Evolutionary conservation across 331 rosid species (phyloP).

Genomic region (Quercus lobata): DNA sequence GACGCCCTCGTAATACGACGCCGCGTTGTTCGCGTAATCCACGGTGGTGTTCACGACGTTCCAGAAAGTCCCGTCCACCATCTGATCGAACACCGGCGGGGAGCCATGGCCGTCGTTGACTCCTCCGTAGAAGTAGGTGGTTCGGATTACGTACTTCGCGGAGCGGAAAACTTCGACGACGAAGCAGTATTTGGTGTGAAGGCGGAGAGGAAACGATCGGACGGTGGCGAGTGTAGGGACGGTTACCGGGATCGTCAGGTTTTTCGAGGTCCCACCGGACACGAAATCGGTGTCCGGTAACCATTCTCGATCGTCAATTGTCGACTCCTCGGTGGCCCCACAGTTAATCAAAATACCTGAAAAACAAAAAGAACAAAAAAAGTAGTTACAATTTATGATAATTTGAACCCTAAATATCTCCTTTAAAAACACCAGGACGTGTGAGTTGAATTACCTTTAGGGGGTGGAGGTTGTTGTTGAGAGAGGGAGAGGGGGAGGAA

Average conservation of each 20-base stretch:
- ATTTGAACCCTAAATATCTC: too few relatives aligned
- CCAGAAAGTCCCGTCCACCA: conserved; percentile 87
- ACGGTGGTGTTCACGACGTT: conserved; percentile 65
- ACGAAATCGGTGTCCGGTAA: conserved; percentile 45
- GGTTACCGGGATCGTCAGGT: conserved; percentile 22
- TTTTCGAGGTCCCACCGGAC: conserved; percentile 45
- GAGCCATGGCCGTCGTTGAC: conserved; percentile 32
- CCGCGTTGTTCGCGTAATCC: conserved; percentile 35
- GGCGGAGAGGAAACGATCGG: conserved; percentile 52
- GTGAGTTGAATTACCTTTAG: conserved; percentile 31
- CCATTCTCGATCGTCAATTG: conserved; percentile 47
- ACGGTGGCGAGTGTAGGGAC: conserved; percentile 51
- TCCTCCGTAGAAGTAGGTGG: conserved; percentile 75
- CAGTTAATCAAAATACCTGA: conserved; percentile 54
- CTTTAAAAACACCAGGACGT: too few relatives aligned
- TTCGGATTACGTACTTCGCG: conserved; percentile 60
- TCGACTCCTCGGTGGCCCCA: conserved; percentile 36
- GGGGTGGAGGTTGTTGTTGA: conserved; percentile 35
- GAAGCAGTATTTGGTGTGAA: conserved; percentile 58
- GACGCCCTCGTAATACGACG: conserved; percentile 63
- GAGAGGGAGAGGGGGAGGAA: conserved; percentile 42
- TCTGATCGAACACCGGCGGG: conserved; percentile 90
- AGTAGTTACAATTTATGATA: too few relatives aligned
- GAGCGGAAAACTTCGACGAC: conserved; percentile 41
- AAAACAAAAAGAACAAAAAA: neutral